These are phyloP conservation scores for Neopestalotiopsis rosae DNA, from an alignment of 2,329 filamentous ascomycete species.

Conservation along the genomic window DNA sequence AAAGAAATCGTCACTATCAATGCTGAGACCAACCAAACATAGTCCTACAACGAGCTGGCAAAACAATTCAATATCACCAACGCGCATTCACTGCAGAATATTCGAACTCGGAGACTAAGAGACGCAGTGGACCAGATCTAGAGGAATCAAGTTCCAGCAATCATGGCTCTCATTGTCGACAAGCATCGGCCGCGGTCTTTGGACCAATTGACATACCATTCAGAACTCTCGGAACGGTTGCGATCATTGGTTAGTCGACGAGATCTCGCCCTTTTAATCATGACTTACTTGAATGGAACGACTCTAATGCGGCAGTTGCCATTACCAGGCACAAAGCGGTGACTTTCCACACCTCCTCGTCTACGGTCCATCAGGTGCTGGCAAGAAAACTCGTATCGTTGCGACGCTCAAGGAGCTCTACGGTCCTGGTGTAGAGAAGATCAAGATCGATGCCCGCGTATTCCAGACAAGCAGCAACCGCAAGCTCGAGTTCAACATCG, in stretches of 20 bases:
- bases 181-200: constrained; percentile 77
- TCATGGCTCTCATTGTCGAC: constrained; percentile 73
- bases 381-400: constrained; percentile 97
- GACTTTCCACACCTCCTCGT: constrained; percentile 98
- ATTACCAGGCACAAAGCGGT: constrained; percentile 82
- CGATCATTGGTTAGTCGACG: constrained; percentile 75
- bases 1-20: constrained; percentile 6
- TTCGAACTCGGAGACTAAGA: background rate
- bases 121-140: background rate
- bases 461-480: constrained; percentile 96
- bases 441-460: constrained; percentile 97
- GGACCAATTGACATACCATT: constrained; percentile 83
- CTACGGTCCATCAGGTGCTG: constrained; percentile 94
- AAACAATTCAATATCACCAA: background rate
- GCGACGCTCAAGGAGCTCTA: constrained; percentile 95
- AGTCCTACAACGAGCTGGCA: background rate
- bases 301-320: constrained; percentile 15
- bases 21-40: background rate
- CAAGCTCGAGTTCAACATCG: constrained; percentile 99
- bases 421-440: constrained; percentile 97
- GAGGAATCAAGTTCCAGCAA: background rate
- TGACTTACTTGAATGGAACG: constrained; percentile 7
- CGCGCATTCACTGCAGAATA: too few species aligned
- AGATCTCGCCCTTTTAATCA: constrained; percentile 16
- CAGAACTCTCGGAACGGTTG: constrained; percentile 85